These are phyloP conservation scores for Saccharomycopsis synnaedendra DNA, from an alignment of 805 yeast genomes.

Conservation along the genomic window DNA sequence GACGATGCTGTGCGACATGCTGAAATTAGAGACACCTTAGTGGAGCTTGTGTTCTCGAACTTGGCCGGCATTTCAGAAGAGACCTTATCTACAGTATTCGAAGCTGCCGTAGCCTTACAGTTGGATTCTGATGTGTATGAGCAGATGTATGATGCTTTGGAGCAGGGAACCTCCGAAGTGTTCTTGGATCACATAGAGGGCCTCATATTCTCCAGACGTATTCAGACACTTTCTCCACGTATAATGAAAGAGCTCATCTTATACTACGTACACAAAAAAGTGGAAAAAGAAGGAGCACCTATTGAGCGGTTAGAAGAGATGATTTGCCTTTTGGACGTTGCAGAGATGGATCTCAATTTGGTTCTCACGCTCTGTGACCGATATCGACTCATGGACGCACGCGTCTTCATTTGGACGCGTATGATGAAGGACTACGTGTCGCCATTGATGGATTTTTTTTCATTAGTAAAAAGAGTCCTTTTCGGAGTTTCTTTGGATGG, in stretches of 20 bases:
- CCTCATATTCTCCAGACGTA: slow-evolving; percentile 27
- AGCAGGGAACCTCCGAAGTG: slow-evolving; percentile 6
- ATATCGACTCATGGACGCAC: slow-evolving; percentile 47
- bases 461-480: slow-evolving; percentile 4
- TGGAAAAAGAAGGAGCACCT: slow-evolving; percentile 11
- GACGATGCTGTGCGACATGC: slow-evolving; percentile 18
- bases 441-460: slow-evolving; percentile 50
- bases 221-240: slow-evolving; percentile 31
- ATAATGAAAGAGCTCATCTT: slow-evolving; percentile 44
- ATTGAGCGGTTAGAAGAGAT: slow-evolving; percentile 41
- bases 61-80: slow-evolving; percentile 38
- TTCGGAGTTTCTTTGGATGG: not conserved
- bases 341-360: slow-evolving; percentile 65
- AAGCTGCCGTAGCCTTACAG: slow-evolving; percentile 28
- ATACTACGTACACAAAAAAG: slow-evolving; percentile 27
- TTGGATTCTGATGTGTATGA: slow-evolving; percentile 30
- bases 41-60: slow-evolving; percentile 19
- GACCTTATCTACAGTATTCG: slow-evolving; percentile 28
- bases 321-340: slow-evolving; percentile 56
- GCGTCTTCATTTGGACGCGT: slow-evolving; percentile 60
- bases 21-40: slow-evolving; percentile 32
- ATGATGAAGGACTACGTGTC: slow-evolving; percentile 59
- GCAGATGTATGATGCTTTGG: slow-evolving; percentile 33
- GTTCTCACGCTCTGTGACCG: slow-evolving; percentile 52
- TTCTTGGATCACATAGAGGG: slow-evolving; percentile 33